Conservation (phyloP, 257 asterid species). For the Salvia rosmarinus region DNA sequence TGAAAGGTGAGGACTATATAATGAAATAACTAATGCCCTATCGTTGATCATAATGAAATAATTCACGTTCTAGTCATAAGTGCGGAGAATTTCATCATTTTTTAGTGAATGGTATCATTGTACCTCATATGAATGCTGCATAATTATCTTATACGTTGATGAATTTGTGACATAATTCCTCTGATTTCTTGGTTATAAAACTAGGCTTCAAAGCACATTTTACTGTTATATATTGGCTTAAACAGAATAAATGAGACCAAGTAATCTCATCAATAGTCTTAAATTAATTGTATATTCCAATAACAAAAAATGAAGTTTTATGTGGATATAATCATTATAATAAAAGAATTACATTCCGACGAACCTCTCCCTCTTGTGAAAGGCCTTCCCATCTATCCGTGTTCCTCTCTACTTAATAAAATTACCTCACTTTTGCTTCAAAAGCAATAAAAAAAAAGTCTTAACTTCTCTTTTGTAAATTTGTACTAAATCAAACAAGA, state of each 20-base stretch:
- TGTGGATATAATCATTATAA: not conserved
- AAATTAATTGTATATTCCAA: not conserved
- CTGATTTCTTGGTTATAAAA: too few species aligned
- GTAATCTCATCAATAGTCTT: not conserved
- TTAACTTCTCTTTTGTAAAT: not conserved
- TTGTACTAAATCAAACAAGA: not conserved
- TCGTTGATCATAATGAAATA: too few species aligned
- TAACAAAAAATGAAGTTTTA: not conserved
- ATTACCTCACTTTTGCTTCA: too few species aligned
- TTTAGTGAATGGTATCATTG: not conserved
- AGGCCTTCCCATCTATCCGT: too few species aligned
- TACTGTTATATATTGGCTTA: not conserved
- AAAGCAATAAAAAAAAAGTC: too few species aligned
- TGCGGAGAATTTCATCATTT: not conserved
- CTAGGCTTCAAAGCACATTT: too few species aligned
- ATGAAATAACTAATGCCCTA: too few species aligned
- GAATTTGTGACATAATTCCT: too few species aligned
- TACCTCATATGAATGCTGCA: not conserved
- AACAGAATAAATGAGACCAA: not conserved
- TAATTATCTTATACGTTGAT: too few species aligned
- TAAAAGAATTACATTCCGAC: not conserved
- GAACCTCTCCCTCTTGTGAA: not conserved
- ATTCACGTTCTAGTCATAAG: not conserved
- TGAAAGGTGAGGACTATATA: too few species aligned
- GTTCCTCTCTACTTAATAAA: too few species aligned